Evolutionary conservation across 2,329 filamentous ascomycete genomes (phyloP).

Genomic region (Rutstroemia sp.): DNA sequence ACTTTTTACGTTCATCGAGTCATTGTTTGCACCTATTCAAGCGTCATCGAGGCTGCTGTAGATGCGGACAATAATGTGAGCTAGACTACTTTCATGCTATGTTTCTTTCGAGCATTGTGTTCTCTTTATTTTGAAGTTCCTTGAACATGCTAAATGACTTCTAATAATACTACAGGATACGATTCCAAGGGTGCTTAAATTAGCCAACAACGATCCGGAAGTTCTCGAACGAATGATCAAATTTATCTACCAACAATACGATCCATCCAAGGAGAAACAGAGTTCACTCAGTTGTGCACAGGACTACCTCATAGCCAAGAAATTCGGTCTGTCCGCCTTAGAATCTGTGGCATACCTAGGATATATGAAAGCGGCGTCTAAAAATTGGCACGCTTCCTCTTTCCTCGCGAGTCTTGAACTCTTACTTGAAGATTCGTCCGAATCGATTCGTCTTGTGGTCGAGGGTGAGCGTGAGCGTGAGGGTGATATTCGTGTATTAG

Average conservation of each 20-base stretch:
- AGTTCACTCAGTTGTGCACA: constrained; percentile 2
- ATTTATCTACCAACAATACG: constrained; percentile 44
- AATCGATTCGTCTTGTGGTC: too few species aligned
- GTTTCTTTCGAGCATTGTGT: neutral
- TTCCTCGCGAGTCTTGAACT: neutral
- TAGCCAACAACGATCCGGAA: constrained; percentile 2
- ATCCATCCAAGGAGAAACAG: neutral
- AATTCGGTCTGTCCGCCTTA: constrained; percentile 4
- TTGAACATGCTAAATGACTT: neutral
- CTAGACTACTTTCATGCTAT: neutral
- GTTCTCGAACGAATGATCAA: constrained; percentile 6
- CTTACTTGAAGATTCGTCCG: too few species aligned
- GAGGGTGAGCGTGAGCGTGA: too few species aligned
- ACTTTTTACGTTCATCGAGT: constrained; percentile 14
- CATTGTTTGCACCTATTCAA: constrained; percentile 15
- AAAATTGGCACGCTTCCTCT: neutral
- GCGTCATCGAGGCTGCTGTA: constrained; percentile 9
- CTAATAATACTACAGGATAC: neutral
- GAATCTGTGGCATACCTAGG: neutral
- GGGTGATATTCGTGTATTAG: too few species aligned
- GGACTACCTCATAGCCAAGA: constrained; percentile 12
- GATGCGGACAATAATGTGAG: constrained; percentile 11
- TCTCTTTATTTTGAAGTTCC: neutral
- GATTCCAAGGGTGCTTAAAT: neutral
- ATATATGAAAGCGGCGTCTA: neutral